Evolutionary conservation across 177 flowering plant genomes (phyloP).

Genomic region (Vitis hybrid): DNA sequence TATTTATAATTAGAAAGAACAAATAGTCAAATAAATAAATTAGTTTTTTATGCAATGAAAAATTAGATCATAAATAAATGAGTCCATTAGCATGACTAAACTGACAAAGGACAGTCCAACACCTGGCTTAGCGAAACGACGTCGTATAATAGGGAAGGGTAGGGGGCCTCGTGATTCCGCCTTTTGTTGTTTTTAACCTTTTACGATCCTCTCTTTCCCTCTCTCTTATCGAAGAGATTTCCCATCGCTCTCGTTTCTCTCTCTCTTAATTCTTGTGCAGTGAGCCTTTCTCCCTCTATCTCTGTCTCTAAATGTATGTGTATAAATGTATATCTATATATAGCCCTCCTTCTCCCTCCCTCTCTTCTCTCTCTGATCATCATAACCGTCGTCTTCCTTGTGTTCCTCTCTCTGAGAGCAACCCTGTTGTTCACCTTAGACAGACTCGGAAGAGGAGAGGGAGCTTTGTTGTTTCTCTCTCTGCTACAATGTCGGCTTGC

Average conservation of each 20-base stretch:
- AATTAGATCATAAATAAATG: no score
- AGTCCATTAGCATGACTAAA: no score
- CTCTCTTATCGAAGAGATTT: constrained; percentile 12
- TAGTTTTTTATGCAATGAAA: no score
- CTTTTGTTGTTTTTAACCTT: neutral
- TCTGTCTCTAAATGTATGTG: constrained; percentile 7
- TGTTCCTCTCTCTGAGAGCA: neutral
- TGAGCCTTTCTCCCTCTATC: constrained; percentile 15
- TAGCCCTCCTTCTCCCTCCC: constrained; percentile 6
- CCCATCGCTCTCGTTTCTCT: constrained; percentile 5
- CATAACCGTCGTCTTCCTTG: neutral
- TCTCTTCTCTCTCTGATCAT: neutral
- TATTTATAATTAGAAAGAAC: no score
- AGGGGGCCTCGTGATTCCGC: neutral
- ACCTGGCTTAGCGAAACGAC: no score
- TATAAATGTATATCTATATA: constrained; percentile 6
- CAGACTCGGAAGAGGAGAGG: constrained; percentile 6
- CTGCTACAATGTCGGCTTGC: constrained; percentile 58
- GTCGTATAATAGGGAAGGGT: neutral
- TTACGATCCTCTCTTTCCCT: neutral
- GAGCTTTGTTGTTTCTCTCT: neutral
- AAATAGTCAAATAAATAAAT: no score
- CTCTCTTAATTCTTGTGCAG: constrained; percentile 34
- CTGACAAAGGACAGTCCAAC: no score
- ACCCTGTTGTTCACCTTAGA: neutral